These are phyloP conservation scores for Fusarium secorum DNA, from an alignment of 2,329 filamentous ascomycete species.

Conservation along the genomic window DNA sequence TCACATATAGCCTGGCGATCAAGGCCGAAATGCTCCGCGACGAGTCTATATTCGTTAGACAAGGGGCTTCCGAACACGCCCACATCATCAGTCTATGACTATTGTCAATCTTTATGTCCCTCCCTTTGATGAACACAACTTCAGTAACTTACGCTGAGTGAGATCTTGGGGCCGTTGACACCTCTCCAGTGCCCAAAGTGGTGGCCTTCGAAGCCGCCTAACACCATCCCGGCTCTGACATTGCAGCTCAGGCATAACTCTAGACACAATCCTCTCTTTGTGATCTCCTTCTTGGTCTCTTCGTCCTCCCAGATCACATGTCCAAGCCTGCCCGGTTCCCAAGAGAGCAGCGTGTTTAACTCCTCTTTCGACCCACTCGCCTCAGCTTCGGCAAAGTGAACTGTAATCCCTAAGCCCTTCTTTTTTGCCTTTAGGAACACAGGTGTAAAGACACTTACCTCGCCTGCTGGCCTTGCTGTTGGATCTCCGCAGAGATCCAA, in stretches of 20 bases:
- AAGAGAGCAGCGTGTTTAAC: conserved; percentile 69
- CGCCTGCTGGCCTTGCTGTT: conserved; percentile 56
- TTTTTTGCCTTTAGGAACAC: conserved; percentile 66
- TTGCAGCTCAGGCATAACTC: conserved; percentile 86
- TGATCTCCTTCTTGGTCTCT: conserved; percentile 63
- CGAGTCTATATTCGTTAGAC: conserved; percentile 79
- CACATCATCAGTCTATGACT: conserved; percentile 77
- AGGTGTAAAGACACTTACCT: conserved; percentile 65
- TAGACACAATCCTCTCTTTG: conserved; percentile 64
- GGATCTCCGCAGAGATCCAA: conserved; percentile 84
- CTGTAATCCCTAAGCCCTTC: conserved; percentile 67
- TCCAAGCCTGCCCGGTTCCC: conserved; percentile 73
- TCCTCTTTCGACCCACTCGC: conserved; percentile 66
- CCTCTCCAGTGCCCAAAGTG: conserved; percentile 79
- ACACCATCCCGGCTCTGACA: conserved; percentile 76
- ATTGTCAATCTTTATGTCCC: not conserved
- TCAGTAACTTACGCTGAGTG: conserved; percentile 68
- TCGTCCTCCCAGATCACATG: conserved; percentile 81
- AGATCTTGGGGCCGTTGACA: conserved; percentile 65
- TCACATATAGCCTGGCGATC: conserved; percentile 53
- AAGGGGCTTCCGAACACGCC: conserved; percentile 80
- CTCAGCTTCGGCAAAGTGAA: conserved; percentile 80
- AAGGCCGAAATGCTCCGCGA: conserved; percentile 74
- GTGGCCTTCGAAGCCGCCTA: conserved; percentile 71
- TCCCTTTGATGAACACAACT: not conserved